A percentile compares a stretch with the other conserved stretches of the same genome.
Evolutionary conservation across 2,329 filamentous ascomycete species (phyloP).

Genomic region (Waltergamsia citrina): DNA sequence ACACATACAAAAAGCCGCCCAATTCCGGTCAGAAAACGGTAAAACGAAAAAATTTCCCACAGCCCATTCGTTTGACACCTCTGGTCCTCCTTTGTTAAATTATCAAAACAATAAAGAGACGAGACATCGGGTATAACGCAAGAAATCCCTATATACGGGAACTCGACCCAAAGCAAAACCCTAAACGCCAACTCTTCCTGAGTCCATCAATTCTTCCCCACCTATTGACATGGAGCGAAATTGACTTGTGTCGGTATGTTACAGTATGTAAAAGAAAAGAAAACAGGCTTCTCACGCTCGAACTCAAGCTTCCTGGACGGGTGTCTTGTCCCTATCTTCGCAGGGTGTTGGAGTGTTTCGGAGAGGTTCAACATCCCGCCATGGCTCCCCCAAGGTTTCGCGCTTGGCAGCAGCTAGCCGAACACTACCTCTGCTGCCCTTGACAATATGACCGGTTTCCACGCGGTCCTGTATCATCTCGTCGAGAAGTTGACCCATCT

Average conservation of each 20-base stretch:
- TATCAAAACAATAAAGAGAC: no score
- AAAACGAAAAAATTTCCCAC: no score
- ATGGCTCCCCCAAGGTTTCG: conserved; percentile 21
- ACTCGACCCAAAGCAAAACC: conserved; percentile 6
- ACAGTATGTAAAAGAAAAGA: neutral
- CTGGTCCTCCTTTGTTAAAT: no score
- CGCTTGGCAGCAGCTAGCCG: conserved; percentile 41
- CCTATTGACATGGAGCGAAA: conserved; percentile 9
- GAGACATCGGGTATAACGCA: conserved; percentile 21
- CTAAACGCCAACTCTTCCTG: conserved; percentile 2
- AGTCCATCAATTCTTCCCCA: neutral
- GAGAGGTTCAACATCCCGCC: conserved; percentile 26
- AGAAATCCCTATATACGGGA: no score
- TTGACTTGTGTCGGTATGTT: conserved; percentile 3
- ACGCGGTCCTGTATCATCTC: conserved; percentile 93
- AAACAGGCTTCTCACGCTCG: no score
- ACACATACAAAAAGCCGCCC: no score
- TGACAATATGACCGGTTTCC: conserved; percentile 62
- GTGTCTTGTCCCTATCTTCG: conserved; percentile 10
- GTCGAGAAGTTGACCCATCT: conserved; percentile 88
- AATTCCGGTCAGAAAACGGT: no score
- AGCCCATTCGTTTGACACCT: no score
- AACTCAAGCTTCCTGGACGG: conserved; percentile 16
- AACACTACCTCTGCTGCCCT: conserved; percentile 58
- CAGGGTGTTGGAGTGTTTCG: conserved; percentile 23